These are phyloP conservation scores for Phragmites australis DNA, from an alignment of 176 grass and related monocot genomes.

Conservation along the genomic window DNA sequence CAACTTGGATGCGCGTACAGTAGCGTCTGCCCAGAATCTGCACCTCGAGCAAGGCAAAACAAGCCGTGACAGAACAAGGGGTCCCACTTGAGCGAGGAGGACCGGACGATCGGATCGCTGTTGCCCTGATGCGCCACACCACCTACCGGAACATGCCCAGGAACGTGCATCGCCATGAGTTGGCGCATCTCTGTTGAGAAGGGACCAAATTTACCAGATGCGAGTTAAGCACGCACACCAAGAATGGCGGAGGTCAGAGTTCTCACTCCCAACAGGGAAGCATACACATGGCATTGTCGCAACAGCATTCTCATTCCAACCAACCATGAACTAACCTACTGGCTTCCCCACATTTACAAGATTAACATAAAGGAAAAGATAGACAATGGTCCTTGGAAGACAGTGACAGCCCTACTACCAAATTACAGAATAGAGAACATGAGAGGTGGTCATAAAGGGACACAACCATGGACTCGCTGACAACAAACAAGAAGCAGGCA, in stretches of 20 bases:
- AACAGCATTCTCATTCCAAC: conserved; percentile 17
- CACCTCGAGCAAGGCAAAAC: not conserved
- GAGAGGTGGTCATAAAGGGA: not conserved
- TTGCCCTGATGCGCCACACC: not conserved
- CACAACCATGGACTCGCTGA: conserved; percentile 19
- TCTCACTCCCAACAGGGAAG: not conserved
- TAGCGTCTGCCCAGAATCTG: not conserved
- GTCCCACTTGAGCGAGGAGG: not conserved
- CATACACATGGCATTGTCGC: not conserved
- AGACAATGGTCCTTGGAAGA: conserved; percentile 35
- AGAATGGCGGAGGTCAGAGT: not conserved
- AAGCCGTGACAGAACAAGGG: not conserved
- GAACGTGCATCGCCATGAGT: not conserved
- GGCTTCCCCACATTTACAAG: conserved; percentile 40
- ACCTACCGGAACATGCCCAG: not conserved
- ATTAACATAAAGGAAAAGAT: not conserved
- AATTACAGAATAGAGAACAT: conserved; percentile 26
- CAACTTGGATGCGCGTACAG: not conserved
- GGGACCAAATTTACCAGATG: not conserved
- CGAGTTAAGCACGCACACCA: too few relatives aligned
- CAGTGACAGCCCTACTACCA: conserved; percentile 53
- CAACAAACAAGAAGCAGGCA: conserved; percentile 34
- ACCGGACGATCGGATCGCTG: not conserved
- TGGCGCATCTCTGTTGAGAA: not conserved
- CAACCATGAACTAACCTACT: conserved; percentile 2